Evolutionary conservation across 108 stramenopile genomes (phyloP), one percentile per base, ranked within the genome.

Genomic region (Stephanodiscus triporus): DNA sequence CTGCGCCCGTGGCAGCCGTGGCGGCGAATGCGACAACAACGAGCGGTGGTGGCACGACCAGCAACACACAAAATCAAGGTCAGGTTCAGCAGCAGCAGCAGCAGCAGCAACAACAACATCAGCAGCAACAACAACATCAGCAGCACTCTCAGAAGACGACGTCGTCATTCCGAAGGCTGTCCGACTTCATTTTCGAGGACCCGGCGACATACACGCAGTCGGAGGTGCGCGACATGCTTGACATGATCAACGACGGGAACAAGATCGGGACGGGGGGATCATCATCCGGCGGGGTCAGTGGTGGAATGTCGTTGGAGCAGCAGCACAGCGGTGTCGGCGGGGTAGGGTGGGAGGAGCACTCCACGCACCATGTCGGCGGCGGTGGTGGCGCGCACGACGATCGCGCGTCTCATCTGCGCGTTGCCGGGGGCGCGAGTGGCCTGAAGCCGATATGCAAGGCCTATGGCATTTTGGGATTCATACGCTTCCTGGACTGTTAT

Each of bases 401-500:
- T 36, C 24, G 23, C 22, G 26, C 19, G 20, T 16, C 56, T 34
- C 56, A 57, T 6, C 30, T 2, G 11, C 51, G 68, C 23, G 54
- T 20, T 22, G 36, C 32, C 26, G 53, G 47, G 4, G 58, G 30
- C 27, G 57, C 73, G 61, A 88, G 90, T 19, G 90, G 89, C 23
- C 83, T 93, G 34, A 87, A 92, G 72, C 94, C 95, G 17, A 88
- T 96, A 64, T 88, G 85, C 53, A 91, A 87, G 59, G 95, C 91
- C 4, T 94, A 94, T 61, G 95, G 95, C 49, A 89, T 97, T 60
- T 88, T 96, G 0, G 97, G 97, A 20, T 95, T 96, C 67, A 84
- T 96, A 38, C 88, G 92, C n/a, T 97, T 97, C 73, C 73, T 99
- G 67, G 96, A 97, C 74, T 97, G 97, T 80, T 99, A 97, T 84